Base-by-base conservation (phyloP, 2,329 filamentous ascomycete species). In the Neofusicoccum cordaticola region DNA sequence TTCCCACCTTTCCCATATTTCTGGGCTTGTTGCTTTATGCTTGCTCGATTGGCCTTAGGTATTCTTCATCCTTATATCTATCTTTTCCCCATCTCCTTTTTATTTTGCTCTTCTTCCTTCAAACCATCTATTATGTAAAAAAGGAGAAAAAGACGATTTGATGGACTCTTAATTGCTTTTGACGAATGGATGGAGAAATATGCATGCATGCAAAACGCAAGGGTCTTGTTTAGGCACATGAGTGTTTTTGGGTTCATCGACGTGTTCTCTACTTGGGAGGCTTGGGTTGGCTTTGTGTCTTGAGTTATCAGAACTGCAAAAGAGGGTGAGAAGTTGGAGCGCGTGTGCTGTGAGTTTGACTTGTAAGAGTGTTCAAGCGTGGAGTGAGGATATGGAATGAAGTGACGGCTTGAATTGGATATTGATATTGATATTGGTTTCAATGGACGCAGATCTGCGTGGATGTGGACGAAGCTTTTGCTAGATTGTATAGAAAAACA, bases 61-160 rank as follows among this genome's bases (percentile, higher is more conserved):
- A 37, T 60, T 60, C 22, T 47, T 8, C 56, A 47, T 60, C 27
- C 17, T 60, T 47, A 47, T 42, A 31, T 58, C 39, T 60, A 31
- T 58, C 39, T 60, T 37, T 60, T 60, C 42, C n/a, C 42, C 53
- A 6, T 22, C 41, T 39, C 45, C 41, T 31, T 34, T 37, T 22
- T 19, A 15, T 45, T 19, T 12, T 8, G 27, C 22, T 34, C 37
- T 12, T 39, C 34, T 17, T 31, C 13, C 47, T 44, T 45, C 42
- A 17, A n/a, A 31, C 53, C 53, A 47, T 37, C 31, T 47, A 22
- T 47, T 47, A 60, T 60, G 42, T 60, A 57, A 48, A 58, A 31
- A 58, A 58, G 47, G 41, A 47, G 27, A 47, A 60, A 52, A 60
- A 45, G 56, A 60, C 31, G 56, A 60, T 60, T 37, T 19, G 41